Conservation (phyloP, 495 filamentous ascomycete species). For the Penicillium subrubescens region DNA sequence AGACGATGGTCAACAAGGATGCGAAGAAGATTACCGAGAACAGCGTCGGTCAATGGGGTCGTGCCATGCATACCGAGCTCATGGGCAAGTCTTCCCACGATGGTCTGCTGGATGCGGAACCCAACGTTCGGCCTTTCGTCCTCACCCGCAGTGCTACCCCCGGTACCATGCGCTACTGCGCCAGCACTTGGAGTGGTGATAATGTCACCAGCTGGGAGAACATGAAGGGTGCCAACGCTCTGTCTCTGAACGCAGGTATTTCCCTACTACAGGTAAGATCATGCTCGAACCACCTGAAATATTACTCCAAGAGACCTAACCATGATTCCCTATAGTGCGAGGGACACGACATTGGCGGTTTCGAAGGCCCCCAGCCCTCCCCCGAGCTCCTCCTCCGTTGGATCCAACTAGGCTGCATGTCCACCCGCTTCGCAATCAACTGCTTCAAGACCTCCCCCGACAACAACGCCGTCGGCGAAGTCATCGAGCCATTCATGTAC, state of each 20-base stretch:
- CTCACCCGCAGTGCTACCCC: slow-evolving; percentile 69
- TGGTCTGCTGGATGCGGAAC: slow-evolving; percentile 56
- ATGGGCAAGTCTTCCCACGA: slow-evolving; percentile 68
- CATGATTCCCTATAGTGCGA: slow-evolving; percentile 47
- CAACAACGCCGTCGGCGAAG: slow-evolving; percentile 63
- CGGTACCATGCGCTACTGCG: slow-evolving; percentile 66
- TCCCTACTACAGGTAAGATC: slow-evolving; percentile 47
- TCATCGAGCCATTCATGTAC: slow-evolving; percentile 76
- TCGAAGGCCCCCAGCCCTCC: slow-evolving; percentile 68
- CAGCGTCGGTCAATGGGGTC: slow-evolving; percentile 63
- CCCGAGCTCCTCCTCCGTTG: slow-evolving; percentile 70
- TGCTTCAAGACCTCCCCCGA: slow-evolving; percentile 69
- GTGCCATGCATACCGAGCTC: slow-evolving; percentile 64
- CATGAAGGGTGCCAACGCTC: slow-evolving; percentile 66
- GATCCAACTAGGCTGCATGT: slow-evolving; percentile 70
- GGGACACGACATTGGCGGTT: slow-evolving; percentile 73
- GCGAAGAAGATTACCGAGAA: slow-evolving; percentile 32
- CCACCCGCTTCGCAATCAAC: slow-evolving; percentile 71
- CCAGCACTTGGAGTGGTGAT: slow-evolving; percentile 69
- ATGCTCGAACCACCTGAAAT: not conserved
- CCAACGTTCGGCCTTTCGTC: slow-evolving; percentile 60
- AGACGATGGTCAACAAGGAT: slow-evolving; percentile 35
- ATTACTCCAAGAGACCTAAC: not conserved
- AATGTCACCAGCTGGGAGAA: slow-evolving; percentile 67
- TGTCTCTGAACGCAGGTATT: slow-evolving; percentile 67